Evolutionary conservation across 1,284 basidiomycete genomes (phyloP).

Genomic region (Rhodotorula sp.): DNA sequence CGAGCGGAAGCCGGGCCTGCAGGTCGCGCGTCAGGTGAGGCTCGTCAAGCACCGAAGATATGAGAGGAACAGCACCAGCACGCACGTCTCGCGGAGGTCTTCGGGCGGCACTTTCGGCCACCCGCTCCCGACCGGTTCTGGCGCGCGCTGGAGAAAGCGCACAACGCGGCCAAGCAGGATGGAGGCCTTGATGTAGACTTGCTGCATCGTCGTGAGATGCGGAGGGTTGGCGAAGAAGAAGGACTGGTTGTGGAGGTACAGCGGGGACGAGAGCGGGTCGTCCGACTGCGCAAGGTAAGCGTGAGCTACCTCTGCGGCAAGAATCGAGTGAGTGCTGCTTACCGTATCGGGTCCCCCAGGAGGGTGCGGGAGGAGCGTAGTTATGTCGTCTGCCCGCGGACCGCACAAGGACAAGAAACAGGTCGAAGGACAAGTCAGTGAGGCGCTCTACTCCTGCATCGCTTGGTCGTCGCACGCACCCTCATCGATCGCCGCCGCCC

Average conservation of each 20-base stretch:
- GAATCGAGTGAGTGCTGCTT: no score
- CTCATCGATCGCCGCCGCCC: constrained; percentile 39
- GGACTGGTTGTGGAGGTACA: constrained; percentile 18
- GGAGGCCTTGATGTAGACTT: constrained; percentile 40
- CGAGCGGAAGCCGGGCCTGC: constrained; percentile 33
- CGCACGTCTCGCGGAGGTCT: constrained; percentile 21
- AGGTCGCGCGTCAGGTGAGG: no score
- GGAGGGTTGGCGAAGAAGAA: constrained; percentile 34
- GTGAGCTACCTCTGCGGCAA: no score
- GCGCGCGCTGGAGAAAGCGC: constrained; percentile 30
- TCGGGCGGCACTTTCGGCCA: neutral
- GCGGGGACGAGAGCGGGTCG: constrained; percentile 18
- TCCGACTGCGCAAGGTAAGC: neutral
- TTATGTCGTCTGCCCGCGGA: constrained; percentile 22
- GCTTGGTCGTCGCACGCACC: no score
- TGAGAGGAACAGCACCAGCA: neutral
- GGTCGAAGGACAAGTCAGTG: no score
- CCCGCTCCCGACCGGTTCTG: constrained; percentile 14
- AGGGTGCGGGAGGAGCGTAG: constrained; percentile 29
- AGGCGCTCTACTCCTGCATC: no score
- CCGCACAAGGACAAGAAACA: no score
- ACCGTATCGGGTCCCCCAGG: constrained; percentile 7
- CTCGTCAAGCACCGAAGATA: neutral
- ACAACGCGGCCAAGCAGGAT: constrained; percentile 39
- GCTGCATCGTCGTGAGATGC: constrained; percentile 28